Conservation (phyloP, 2,329 filamentous ascomycete genomes). For the Microsporum audouinii region DNA sequence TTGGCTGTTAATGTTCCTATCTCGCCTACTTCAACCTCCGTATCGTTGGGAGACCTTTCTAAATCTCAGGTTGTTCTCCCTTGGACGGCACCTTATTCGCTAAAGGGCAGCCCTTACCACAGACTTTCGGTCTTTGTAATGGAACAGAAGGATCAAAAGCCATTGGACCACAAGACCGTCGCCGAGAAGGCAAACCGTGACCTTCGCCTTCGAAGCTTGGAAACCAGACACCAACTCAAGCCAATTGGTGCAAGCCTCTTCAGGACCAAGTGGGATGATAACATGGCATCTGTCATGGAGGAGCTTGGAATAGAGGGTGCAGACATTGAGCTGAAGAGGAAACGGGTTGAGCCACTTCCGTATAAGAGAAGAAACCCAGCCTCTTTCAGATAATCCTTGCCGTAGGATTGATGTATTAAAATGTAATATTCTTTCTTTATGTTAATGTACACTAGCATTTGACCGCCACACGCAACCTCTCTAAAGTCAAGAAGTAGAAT, state of each 20-base stretch:
- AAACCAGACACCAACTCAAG: constrained; percentile 54
- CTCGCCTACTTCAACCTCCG: constrained; percentile 46
- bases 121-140: constrained; percentile 73
- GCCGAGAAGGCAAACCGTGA: constrained; percentile 45
- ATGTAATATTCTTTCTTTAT: constrained; percentile 3
- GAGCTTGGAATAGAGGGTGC: constrained; percentile 61
- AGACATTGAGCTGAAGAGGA: constrained; percentile 73
- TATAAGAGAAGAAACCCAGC: constrained; percentile 49
- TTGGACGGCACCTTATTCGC: constrained; percentile 76
- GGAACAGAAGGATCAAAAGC: constrained; percentile 56
- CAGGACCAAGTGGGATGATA: constrained; percentile 79
- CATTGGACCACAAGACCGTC: constrained; percentile 48
- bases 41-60: constrained; percentile 55
- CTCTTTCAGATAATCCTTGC: constrained; percentile 31
- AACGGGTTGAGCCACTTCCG: constrained; percentile 57
- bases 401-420: neutral
- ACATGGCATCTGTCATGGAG: constrained; percentile 76
- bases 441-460: constrained; percentile 12
- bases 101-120: constrained; percentile 87
- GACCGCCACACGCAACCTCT: neutral
- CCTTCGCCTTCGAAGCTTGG: constrained; percentile 66
- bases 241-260: constrained; percentile 80
- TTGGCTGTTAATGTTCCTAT: constrained; percentile 64
- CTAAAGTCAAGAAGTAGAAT: neutral
- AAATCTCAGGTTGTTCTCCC: constrained; percentile 58